Evolutionary conservation across 805 yeast species (phyloP).

Genomic region (Kurtzmaniella fragi): DNA sequence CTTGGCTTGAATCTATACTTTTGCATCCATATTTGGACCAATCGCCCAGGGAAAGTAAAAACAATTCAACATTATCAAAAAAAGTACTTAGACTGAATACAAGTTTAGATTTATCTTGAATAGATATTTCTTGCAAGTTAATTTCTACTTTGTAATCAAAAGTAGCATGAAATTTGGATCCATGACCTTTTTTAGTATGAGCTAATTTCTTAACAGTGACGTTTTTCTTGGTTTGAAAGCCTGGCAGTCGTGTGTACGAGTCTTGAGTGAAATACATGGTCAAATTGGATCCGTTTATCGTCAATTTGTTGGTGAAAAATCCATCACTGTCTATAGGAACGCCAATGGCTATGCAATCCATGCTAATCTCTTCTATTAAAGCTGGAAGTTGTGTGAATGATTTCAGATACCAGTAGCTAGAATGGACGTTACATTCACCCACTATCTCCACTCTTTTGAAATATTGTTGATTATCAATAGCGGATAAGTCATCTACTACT

Average conservation of each 20-base stretch:
- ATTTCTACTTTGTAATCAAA: slow-evolving; percentile 7
- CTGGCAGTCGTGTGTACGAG: slow-evolving; percentile 2
- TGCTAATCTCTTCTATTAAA: not conserved
- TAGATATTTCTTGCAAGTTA: slow-evolving; percentile 3
- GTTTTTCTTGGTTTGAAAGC: slow-evolving; percentile 1
- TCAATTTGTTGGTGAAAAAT: not conserved
- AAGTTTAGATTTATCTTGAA: slow-evolving; percentile 4
- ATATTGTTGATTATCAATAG: too few species aligned
- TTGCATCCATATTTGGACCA: not conserved
- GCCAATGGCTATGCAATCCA: too few species aligned
- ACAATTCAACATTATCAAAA: slow-evolving; percentile 2
- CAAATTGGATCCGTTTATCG: not conserved
- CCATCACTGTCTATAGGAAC: not conserved
- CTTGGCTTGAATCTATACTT: not conserved
- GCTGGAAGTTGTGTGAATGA: not conserved
- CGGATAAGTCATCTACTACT: too few species aligned
- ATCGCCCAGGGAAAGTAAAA: not conserved
- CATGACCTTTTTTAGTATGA: slow-evolving; percentile 16
- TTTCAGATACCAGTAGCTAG: too few species aligned
- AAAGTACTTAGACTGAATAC: slow-evolving; percentile 2
- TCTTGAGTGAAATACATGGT: not conserved
- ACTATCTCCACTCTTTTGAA: too few species aligned
- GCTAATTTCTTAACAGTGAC: slow-evolving; percentile 7
- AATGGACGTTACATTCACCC: too few species aligned
- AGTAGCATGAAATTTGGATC: slow-evolving; percentile 10